A percentile compares a stretch with the other conserved stretches of the same genome.
Conservation (phyloP, 2,329 filamentous ascomycete species). For the Whalleya microplaca region DNA sequence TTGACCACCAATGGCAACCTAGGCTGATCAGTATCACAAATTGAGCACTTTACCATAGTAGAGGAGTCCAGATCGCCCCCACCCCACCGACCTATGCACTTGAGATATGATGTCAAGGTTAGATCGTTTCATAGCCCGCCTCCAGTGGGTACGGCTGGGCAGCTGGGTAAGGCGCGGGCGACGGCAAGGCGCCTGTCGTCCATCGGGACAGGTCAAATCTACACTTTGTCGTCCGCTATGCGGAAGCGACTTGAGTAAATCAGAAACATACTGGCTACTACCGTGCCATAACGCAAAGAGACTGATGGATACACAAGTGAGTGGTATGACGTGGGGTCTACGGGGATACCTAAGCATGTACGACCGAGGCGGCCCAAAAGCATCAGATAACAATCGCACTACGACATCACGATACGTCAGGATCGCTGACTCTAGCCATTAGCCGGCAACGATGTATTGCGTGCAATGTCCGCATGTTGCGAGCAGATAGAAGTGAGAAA, state of each 20-base stretch:
- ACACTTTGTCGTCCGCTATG: background rate
- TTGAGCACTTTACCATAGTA: slow-evolving; percentile 7
- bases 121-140: background rate
- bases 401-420: slow-evolving; percentile 17
- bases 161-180: background rate
- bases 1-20: slow-evolving; percentile 10
- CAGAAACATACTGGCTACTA: background rate
- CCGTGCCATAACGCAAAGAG: background rate
- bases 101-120: slow-evolving; percentile 16
- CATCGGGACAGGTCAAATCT: background rate
- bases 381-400: slow-evolving; percentile 18
- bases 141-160: background rate
- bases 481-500: background rate
- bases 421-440: slow-evolving; percentile 6
- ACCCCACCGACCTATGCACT: slow-evolving; percentile 6
- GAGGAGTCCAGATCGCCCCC: slow-evolving; percentile 4
- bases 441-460: background rate
- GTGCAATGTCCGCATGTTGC: background rate
- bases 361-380: slow-evolving; percentile 18
- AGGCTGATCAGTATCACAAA: slow-evolving; percentile 5
- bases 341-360: background rate
- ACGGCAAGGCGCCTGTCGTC: background rate
- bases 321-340: background rate
- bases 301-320: background rate
- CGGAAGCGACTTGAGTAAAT: background rate